These are phyloP conservation scores for Beauveria rudraprayagi DNA, from an alignment of 2,329 filamentous ascomycete species.

Conservation along the genomic window DNA sequence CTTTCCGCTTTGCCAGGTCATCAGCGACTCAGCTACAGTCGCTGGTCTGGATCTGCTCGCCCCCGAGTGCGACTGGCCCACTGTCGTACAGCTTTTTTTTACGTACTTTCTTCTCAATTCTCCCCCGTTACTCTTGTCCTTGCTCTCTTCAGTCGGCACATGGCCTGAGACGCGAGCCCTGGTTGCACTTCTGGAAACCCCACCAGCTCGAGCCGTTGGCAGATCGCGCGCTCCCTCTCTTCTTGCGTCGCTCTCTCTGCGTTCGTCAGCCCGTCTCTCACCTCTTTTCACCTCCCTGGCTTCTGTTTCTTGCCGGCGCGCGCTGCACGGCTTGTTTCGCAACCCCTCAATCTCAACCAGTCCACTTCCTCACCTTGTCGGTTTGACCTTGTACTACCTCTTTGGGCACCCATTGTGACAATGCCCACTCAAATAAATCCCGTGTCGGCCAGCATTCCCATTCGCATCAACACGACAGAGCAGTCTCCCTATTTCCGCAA, in stretches of 20 bases:
- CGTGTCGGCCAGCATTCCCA: constrained; percentile 30
- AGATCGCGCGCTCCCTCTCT: background rate
- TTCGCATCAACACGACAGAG: constrained; percentile 27
- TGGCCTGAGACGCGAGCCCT: constrained; percentile 11
- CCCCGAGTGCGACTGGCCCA: constrained; percentile 6
- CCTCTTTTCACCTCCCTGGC: background rate
- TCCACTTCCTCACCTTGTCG: background rate
- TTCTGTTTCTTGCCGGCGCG: background rate
- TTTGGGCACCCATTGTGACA: constrained; percentile 11
- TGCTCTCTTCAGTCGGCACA: constrained; percentile 6
- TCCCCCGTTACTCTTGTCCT: background rate
- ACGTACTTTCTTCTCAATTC: constrained; percentile 8
- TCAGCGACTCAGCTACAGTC: background rate
- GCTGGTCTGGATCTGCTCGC: background rate
- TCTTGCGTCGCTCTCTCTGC: background rate
- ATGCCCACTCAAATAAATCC: constrained; percentile 34
- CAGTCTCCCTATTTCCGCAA: constrained; percentile 28
- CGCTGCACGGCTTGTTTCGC: background rate
- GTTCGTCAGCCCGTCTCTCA: background rate
- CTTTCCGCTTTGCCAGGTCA: background rate
- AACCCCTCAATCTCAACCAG: background rate
- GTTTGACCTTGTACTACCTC: constrained; percentile 2
- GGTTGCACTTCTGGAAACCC: constrained; percentile 7
- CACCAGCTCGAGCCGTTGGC: background rate
- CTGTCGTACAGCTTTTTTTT: constrained; percentile 11